Conservation (phyloP, 2,329 filamentous ascomycete genomes). For the Dactylonectria macrodidyma region DNA sequence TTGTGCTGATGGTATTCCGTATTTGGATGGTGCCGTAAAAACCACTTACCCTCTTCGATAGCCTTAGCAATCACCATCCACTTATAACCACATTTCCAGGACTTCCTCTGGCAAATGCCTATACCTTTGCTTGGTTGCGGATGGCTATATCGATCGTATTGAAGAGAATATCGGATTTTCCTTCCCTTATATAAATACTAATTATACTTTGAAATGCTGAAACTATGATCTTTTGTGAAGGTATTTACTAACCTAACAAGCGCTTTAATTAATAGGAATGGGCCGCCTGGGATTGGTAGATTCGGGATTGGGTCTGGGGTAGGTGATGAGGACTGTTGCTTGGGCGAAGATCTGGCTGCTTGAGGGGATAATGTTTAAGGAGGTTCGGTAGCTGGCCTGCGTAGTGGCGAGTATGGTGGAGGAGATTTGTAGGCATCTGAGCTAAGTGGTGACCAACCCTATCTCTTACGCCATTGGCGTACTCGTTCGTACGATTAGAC, state of each 20-base stretch:
- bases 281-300: constrained; percentile 23
- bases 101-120: too few relatives aligned
- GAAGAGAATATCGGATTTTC: too few relatives aligned
- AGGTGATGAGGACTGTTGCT: constrained; percentile 8
- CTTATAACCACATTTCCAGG: too few relatives aligned
- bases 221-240: too few relatives aligned
- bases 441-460: too few relatives aligned
- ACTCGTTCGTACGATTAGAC: constrained; percentile 4
- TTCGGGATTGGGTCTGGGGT: constrained; percentile 16
- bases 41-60: constrained; percentile 8
- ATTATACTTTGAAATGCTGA: too few relatives aligned
- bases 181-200: too few relatives aligned
- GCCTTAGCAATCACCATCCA: background rate
- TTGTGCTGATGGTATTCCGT: constrained; percentile 4
- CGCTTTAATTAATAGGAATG: constrained; percentile 5
- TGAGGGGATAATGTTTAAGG: background rate
- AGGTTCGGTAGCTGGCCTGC: background rate
- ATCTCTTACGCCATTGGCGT: too few relatives aligned
- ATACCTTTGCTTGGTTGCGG: too few relatives aligned
- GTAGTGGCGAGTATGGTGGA: constrained; percentile 25
- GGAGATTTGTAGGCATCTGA: constrained; percentile 14
- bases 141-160: too few relatives aligned
- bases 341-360: background rate
- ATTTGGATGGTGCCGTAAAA: constrained; percentile 7
- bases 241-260: too few relatives aligned